A percentile compares a stretch with the other conserved stretches of the same genome.
phyloP scores from a whole-genome alignment of 2,329 filamentous ascomycete species.

The Cytospora leucostoma region DNA sequence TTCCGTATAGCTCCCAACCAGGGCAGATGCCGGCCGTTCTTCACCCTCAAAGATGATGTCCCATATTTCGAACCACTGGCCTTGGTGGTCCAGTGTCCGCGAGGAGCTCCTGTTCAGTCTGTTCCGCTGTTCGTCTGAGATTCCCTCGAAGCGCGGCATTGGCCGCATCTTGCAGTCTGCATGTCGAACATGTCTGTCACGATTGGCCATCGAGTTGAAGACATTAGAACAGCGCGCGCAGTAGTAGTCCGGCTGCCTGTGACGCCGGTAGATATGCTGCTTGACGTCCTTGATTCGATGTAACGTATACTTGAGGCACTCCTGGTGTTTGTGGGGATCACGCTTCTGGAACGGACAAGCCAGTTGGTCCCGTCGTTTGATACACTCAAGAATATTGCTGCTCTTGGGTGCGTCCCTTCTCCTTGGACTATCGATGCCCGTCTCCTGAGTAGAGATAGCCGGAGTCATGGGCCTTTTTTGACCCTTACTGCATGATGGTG shows the following conservation, averaged over 20 bases:
- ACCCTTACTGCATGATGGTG: not conserved
- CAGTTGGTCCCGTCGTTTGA: not conserved
- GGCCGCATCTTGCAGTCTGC: not conserved
- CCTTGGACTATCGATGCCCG: not conserved
- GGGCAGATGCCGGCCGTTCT: not conserved
- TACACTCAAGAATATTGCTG: not conserved
- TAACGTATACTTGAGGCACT: constrained; percentile 3
- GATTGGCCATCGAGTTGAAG: not conserved
- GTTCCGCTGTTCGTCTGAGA: not conserved
- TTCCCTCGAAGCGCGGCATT: not conserved
- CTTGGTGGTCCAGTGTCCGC: not conserved
- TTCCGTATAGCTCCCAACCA: not conserved
- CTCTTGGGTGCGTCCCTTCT: not conserved
- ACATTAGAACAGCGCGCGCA: not conserved
- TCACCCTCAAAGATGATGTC: not conserved
- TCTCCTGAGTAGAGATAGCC: not conserved
- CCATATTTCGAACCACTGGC: constrained; percentile 11
- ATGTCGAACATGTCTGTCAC: not conserved
- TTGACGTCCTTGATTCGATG: constrained; percentile 16
- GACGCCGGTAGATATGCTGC: constrained; percentile 5
- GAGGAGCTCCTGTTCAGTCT: constrained; percentile 1
- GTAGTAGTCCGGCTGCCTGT: not conserved
- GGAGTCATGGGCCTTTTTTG: not conserved
- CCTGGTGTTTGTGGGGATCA: constrained; percentile 1
- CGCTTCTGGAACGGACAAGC: constrained; percentile 3